phyloP scores from a whole-genome alignment of 257 asterid species.

The Petunia axillaris region DNA sequence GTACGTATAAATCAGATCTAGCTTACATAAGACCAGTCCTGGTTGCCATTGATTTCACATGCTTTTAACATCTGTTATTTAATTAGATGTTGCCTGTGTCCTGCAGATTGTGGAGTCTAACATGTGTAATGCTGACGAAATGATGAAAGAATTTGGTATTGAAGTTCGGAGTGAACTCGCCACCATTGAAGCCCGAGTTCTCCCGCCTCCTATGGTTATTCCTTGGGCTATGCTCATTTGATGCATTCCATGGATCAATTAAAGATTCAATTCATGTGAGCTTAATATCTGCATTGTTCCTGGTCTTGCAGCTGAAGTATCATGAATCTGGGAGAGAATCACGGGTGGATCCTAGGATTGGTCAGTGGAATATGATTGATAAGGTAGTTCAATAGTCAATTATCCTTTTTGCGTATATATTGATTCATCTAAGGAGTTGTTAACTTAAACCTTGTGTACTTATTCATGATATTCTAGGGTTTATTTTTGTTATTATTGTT shows the following conservation, averaged over 20 bases:
- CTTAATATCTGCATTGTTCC: not conserved
- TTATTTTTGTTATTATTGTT: not conserved
- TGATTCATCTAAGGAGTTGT: not conserved
- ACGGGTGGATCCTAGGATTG: constrained; percentile 56
- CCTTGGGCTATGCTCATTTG: not conserved
- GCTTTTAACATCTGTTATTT: not conserved
- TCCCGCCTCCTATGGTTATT: constrained; percentile 70
- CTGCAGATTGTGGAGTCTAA: constrained; percentile 51
- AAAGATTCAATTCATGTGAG: not conserved
- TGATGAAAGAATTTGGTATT: constrained; percentile 68
- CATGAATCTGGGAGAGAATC: constrained; percentile 54
- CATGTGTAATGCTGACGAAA: constrained; percentile 35
- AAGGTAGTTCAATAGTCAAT: constrained; percentile 44
- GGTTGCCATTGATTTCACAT: not conserved
- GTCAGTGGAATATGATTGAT: constrained; percentile 86
- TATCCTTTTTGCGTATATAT: not conserved
- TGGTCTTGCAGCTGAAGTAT: constrained; percentile 60
- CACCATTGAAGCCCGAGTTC: constrained; percentile 70
- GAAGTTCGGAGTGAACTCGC: constrained; percentile 45
- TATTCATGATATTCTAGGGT: constrained; percentile 10
- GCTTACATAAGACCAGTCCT: not conserved
- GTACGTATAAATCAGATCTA: constrained; percentile 32
- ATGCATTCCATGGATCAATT: not conserved
- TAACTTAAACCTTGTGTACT: not conserved
- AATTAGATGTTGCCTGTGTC: not conserved